These are phyloP conservation scores for Luzula sylvatica DNA, from an alignment of 176 grass and related monocot genomes.

Conservation along the genomic window DNA sequence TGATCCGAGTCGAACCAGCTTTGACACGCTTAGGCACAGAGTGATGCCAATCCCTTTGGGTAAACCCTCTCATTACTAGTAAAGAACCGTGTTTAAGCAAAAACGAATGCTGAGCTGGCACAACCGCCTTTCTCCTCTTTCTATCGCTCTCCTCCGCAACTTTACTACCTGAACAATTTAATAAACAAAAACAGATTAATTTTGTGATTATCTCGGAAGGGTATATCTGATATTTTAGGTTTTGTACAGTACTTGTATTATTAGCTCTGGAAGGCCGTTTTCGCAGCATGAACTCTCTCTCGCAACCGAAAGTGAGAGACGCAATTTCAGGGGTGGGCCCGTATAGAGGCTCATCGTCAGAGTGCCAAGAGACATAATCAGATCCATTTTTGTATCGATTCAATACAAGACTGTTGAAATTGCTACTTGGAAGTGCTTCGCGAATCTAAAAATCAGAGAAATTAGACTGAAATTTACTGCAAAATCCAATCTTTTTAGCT, in stretches of 20 bases:
- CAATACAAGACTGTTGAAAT: conserved; percentile 82
- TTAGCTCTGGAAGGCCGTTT: conserved; percentile 48
- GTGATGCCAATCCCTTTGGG: conserved; percentile 79
- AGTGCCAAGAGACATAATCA: conserved; percentile 84
- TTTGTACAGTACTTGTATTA: too few relatives aligned
- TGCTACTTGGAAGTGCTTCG: conserved; percentile 55
- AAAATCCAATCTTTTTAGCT: too few relatives aligned
- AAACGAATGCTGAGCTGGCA: conserved; percentile 29
- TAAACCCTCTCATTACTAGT: conserved; percentile 74
- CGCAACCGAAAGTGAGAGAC: conserved; percentile 63
- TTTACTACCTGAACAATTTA: conserved; percentile 8
- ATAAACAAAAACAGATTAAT: too few relatives aligned
- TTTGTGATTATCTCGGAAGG: too few relatives aligned
- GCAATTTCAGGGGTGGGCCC: conserved; percentile 73
- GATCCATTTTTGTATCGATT: conserved; percentile 76
- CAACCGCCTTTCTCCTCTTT: conserved; percentile 34
- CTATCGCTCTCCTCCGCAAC: conserved; percentile 13
- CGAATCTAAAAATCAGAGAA: conserved; percentile 35
- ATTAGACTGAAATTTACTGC: too few relatives aligned
- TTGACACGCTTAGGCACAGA: conserved; percentile 63
- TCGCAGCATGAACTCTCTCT: conserved; percentile 56
- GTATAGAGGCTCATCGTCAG: conserved; percentile 73
- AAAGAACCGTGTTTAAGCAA: conserved; percentile 71
- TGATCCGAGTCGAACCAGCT: conserved; percentile 52
- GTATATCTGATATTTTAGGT: too few relatives aligned